Evolutionary conservation across 2,329 filamentous ascomycete species (phyloP).

Genomic region (Paracoccidioides brasiliensis): DNA sequence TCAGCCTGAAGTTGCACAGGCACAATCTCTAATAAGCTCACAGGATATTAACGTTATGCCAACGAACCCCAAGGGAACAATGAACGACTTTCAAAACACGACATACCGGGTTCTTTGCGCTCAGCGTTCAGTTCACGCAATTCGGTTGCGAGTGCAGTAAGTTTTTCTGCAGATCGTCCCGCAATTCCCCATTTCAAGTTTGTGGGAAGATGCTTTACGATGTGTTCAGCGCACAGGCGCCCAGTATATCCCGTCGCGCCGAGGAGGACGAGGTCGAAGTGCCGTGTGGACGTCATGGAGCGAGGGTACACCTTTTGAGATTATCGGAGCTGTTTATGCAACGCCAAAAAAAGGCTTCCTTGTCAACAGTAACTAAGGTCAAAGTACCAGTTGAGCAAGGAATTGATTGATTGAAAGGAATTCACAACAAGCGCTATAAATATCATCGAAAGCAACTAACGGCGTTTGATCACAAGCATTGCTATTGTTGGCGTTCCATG

Average conservation of each 20-base stretch:
- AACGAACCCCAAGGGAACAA: background rate
- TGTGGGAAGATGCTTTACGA: slow-evolving; percentile 56
- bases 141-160: slow-evolving; percentile 54
- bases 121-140: slow-evolving; percentile 56
- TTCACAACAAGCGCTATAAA: background rate
- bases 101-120: slow-evolving; percentile 54
- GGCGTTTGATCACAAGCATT: background rate
- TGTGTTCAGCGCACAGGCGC: slow-evolving; percentile 60
- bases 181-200: slow-evolving; percentile 79
- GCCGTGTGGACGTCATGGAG: slow-evolving; percentile 18
- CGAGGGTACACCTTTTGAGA: no score
- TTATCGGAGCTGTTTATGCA: background rate
- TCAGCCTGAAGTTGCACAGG: slow-evolving; percentile 35
- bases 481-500: no score
- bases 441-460: background rate
- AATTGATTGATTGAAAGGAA: background rate
- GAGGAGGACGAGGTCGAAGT: slow-evolving; percentile 54
- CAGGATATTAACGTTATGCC: background rate
- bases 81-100: slow-evolving; percentile 2
- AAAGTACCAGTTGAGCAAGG: background rate
- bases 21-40: slow-evolving; percentile 28
- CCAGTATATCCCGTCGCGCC: slow-evolving; percentile 76
- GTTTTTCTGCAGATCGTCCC: slow-evolving; percentile 64
- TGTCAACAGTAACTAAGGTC: background rate
- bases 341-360: background rate